Base-by-base conservation (phyloP, 306 rosid genomes). In the Myrica gale region DNA sequence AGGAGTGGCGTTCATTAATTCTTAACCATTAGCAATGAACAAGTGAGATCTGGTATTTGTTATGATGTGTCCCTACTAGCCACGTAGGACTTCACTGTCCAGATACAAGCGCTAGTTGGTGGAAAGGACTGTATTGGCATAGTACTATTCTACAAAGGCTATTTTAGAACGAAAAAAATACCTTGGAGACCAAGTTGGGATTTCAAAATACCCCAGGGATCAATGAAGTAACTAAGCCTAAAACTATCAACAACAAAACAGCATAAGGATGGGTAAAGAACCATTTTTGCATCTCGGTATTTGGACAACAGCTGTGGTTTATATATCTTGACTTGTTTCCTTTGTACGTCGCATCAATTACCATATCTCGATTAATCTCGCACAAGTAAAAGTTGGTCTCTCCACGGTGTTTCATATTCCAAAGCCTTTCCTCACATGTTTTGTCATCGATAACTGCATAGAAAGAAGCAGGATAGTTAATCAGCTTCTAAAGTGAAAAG, bases 221-320 rank as follows among this genome's bases (percentile, higher is more conserved):
- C 37, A 32, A 32, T 32, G 37, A 32, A 32, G 37, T 32, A 32
- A 32, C 37, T 32, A 32, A 32, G 37, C 37, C 37, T 32, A 32
- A 46, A 52, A 53, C 42, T 7, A 54, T 56, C 51, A 53, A 55
- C 19, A 69, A 83, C 46, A 63, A 74, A 84, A 48, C n/a, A 57
- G 56, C 48, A 56, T 69, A 85, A 75, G 78, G 87, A 78, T 74
- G 61, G 62, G 77, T 50, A 73, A 62, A 26, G 77, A 76, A 95
- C 98, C 98, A 95, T 89, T 95, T 95, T 80, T 95, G 98, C 97
- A 92, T 95, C 92, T 92, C 97, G 44, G 98, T 95, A 82, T 95
- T 95, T 74, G 98, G 98, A 82, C 89, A 89, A 87, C 98, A 95
- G 68, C 98, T 95, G 79, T 95, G 98, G 70, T 95, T 92, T 78